These are phyloP conservation scores for Friedmanniomyces simplex DNA, from an alignment of 495 filamentous ascomycete genomes.

Conservation along the genomic window DNA sequence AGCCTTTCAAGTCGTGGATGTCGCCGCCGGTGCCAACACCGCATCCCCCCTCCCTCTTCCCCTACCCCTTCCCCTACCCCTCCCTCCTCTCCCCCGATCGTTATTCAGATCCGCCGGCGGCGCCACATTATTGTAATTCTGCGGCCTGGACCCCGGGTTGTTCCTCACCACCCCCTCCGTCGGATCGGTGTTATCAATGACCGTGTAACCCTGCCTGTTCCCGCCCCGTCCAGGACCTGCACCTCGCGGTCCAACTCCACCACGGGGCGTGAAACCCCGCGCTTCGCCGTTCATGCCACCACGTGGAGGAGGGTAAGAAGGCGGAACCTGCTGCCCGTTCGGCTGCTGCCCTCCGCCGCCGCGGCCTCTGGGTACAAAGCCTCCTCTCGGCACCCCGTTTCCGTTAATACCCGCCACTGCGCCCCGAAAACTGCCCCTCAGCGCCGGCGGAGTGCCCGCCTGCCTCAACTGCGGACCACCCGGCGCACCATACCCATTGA, in stretches of 20 bases:
- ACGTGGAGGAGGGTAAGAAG: constrained; percentile 6
- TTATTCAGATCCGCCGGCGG: constrained; percentile 60
- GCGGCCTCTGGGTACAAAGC: constrained; percentile 20
- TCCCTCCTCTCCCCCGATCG: constrained; percentile 37
- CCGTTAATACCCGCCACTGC: constrained; percentile 43
- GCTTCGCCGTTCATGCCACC: constrained; percentile 15
- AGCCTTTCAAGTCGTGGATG: not conserved
- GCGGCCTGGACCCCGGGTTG: constrained; percentile 46
- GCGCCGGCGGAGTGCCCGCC: constrained; percentile 54
- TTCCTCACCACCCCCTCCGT: constrained; percentile 40
- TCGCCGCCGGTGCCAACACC: constrained; percentile 1
- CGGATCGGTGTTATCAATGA: constrained; percentile 42
- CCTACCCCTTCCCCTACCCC: constrained; percentile 30
- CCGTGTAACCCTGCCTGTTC: constrained; percentile 42
- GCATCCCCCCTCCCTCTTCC: constrained; percentile 21
- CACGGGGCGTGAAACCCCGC: constrained; percentile 11
- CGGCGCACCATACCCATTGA: constrained; percentile 40
- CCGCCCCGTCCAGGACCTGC: constrained; percentile 18
- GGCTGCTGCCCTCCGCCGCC: not conserved
- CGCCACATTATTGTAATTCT: constrained; percentile 62
- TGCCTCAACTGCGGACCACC: constrained; percentile 56
- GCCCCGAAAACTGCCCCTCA: constrained; percentile 63
- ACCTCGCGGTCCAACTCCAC: too few relatives aligned
- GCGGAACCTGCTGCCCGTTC: constrained; percentile 17
- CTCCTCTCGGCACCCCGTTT: constrained; percentile 28